Percentiles rank a stretch among this genome's conserved stretches.
phyloP scores from a whole-genome alignment of 352 stramenopile genomes.

The Pythium guiyangense region DNA sequence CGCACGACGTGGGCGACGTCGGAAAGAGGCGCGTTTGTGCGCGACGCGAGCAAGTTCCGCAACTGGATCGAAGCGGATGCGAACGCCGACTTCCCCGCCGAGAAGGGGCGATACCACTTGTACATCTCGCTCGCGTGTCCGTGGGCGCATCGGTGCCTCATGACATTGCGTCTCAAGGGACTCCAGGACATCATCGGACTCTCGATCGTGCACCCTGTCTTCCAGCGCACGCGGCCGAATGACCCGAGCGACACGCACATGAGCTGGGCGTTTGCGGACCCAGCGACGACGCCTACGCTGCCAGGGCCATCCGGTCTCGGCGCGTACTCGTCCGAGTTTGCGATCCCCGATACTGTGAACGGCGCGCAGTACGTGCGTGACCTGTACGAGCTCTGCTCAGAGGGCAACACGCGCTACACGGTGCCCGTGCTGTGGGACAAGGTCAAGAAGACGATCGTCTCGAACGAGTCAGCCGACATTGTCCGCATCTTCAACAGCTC shows the following conservation, averaged over 20 bases:
- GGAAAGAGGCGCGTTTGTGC: constrained; percentile 65
- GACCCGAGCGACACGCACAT: constrained; percentile 69
- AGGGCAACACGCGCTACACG: constrained; percentile 78
- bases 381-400: constrained; percentile 77
- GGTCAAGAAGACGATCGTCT: constrained; percentile 88
- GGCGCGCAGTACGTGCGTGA: constrained; percentile 58
- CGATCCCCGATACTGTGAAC: constrained; percentile 68
- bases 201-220: constrained; percentile 88
- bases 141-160: constrained; percentile 74
- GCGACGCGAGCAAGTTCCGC: constrained; percentile 71
- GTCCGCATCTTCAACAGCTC: constrained; percentile 89
- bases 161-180: constrained; percentile 91
- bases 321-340: constrained; percentile 61
- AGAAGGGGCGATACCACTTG: constrained; percentile 88
- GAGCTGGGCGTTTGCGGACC: constrained; percentile 80
- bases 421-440: constrained; percentile 92
- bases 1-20: constrained; percentile 64
- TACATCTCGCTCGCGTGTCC: constrained; percentile 96
- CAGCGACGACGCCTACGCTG: constrained; percentile 52
- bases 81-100: constrained; percentile 62
- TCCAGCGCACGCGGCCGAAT: constrained; percentile 70
- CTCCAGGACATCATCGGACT: constrained; percentile 93
- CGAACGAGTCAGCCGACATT: constrained; percentile 94
- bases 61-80: constrained; percentile 65
- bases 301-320: constrained; percentile 57